Evolutionary conservation across 2,329 filamentous ascomycete species (phyloP).

Genomic region (Colletotrichum cuscutae): DNA sequence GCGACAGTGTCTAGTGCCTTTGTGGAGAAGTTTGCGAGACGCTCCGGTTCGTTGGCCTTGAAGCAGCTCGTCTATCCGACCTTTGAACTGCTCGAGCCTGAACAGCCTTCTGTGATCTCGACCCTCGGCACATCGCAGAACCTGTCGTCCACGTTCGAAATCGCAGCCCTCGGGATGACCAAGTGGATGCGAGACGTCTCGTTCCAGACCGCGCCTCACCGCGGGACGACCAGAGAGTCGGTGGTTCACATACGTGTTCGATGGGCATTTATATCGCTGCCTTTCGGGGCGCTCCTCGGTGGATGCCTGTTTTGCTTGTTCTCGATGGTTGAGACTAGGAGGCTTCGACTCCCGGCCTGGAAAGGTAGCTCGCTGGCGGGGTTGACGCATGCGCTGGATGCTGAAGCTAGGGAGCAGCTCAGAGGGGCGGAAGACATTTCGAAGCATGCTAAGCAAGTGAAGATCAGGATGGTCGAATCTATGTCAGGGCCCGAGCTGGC

Average conservation of each 20-base stretch:
- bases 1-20: background rate
- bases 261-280: background rate
- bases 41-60: background rate
- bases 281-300: background rate
- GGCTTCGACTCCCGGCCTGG: background rate
- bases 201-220: background rate
- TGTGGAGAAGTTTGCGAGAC: background rate
- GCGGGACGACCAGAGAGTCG: background rate
- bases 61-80: background rate
- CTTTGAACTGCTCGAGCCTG: background rate
- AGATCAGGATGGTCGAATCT: background rate
- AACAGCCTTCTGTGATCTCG: background rate
- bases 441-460: background rate
- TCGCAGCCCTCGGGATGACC: background rate
- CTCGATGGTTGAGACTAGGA: background rate
- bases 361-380: background rate
- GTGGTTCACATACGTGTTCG: background rate
- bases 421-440: background rate
- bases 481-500: background rate
- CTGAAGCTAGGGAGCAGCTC: background rate
- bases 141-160: background rate
- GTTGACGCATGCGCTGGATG: background rate
- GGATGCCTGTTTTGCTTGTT: background rate
- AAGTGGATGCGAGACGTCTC: conserved; percentile 1
- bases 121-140: background rate